These are phyloP conservation scores for Dioscorea cayenensis DNA, from an alignment of 116 monocot species.

Conservation along the genomic window DNA sequence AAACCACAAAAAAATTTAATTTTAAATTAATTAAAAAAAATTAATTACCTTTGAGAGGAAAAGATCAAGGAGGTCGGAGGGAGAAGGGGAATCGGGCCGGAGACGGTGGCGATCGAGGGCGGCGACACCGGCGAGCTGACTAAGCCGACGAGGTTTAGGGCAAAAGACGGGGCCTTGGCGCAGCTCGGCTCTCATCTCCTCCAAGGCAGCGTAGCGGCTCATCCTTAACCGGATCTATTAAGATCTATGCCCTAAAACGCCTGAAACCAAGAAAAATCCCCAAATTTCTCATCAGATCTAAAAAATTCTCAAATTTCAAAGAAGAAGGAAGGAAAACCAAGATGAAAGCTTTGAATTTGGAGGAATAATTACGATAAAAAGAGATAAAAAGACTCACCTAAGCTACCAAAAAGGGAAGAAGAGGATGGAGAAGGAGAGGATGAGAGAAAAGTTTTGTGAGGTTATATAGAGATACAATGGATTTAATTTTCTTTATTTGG, in stretches of 20 bases:
- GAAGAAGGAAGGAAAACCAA: not conserved
- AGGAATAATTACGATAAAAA: too few species aligned
- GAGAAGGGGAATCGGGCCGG: conserved; percentile 20
- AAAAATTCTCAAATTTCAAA: not conserved
- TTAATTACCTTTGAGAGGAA: conserved; percentile 19
- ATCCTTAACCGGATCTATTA: conserved; percentile 4
- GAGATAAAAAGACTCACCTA: too few species aligned
- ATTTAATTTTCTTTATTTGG: not conserved
- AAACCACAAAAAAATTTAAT: not conserved
- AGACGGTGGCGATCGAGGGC: conserved; percentile 14
- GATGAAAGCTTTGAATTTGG: too few species aligned
- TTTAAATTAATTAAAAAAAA: not conserved
- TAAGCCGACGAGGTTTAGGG: conserved; percentile 38
- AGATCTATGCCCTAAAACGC: conserved; percentile 7
- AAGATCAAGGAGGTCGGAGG: conserved; percentile 24
- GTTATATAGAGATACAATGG: not conserved
- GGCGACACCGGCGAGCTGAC: conserved; percentile 7
- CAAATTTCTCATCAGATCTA: not conserved
- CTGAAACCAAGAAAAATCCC: conserved; percentile 7
- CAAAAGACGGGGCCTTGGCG: conserved; percentile 16
- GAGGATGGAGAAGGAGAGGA: too few species aligned
- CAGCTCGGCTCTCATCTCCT: conserved; percentile 16
- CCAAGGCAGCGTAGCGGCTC: conserved; percentile 24
- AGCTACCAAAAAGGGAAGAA: too few species aligned
- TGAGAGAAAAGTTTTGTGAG: too few species aligned